Conservation (phyloP, 2,329 filamentous ascomycete species). For the Juglanconis sp. region DNA sequence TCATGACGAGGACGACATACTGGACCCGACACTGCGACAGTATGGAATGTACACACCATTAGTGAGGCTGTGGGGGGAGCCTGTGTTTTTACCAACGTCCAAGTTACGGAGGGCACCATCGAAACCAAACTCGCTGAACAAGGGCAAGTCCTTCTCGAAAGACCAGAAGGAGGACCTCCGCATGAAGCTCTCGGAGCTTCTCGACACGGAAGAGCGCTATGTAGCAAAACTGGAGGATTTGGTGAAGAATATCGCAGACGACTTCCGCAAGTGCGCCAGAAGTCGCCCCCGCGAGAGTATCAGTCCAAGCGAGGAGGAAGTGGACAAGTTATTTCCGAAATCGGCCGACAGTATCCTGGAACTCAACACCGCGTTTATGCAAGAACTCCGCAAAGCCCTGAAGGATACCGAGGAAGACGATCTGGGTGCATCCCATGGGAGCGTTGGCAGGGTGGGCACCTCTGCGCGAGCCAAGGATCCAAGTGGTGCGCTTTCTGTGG, state of each 20-base stretch:
- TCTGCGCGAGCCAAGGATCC: conserved; percentile 60
- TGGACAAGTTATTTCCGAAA: conserved; percentile 75
- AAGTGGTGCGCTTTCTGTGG: conserved; percentile 74
- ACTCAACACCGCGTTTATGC: conserved; percentile 77
- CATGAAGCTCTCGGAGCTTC: conserved; percentile 83
- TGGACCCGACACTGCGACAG: conserved; percentile 62
- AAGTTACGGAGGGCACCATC: conserved; percentile 82
- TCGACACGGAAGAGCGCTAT: conserved; percentile 93
- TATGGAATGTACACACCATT: conserved; percentile 77
- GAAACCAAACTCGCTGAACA: conserved; percentile 75
- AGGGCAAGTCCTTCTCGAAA: conserved; percentile 72
- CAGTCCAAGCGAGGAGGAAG: conserved; percentile 68
- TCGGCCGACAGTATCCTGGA: conserved; percentile 78
- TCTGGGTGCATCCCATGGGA: conserved; percentile 58
- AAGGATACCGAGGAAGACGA: conserved; percentile 81
- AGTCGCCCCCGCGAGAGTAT: conserved; percentile 56
- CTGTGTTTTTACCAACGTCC: conserved; percentile 82
- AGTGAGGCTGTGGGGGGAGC: conserved; percentile 76
- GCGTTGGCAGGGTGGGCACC: conserved; percentile 38
- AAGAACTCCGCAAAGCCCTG: conserved; percentile 71
- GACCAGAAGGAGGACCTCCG: conserved; percentile 81
- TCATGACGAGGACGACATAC: conserved; percentile 62
- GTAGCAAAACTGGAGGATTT: conserved; percentile 83
- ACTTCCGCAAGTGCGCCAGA: conserved; percentile 71
- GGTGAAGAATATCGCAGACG: conserved; percentile 74